Evolutionary conservation across 768 basidiomycete species (phyloP).

Genomic region (Myochromella boudieri): DNA sequence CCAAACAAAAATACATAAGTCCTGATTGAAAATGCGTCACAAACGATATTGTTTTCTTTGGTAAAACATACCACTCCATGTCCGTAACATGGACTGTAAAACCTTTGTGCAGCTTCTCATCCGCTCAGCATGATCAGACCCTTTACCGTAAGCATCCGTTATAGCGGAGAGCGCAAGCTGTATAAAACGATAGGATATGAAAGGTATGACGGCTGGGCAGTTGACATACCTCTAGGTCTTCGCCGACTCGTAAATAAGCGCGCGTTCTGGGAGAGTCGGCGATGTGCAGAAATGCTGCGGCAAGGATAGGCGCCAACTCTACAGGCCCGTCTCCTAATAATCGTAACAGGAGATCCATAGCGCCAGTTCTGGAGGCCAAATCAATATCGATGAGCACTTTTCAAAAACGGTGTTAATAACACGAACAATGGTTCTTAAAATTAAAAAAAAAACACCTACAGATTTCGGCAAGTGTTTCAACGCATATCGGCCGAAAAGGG

Average conservation of each 20-base stretch:
- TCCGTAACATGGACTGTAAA: constrained; percentile 80
- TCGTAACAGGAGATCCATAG: constrained; percentile 83
- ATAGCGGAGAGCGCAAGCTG: constrained; percentile 89
- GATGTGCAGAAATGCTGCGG: constrained; percentile 78
- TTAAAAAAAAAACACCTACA: constrained; percentile 47
- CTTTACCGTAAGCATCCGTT: constrained; percentile 91
- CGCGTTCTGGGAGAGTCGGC: constrained; percentile 85
- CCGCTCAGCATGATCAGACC: constrained; percentile 72
- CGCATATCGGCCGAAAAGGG: constrained; percentile 75
- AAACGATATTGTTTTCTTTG: neutral
- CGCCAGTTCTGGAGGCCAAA: constrained; percentile 76
- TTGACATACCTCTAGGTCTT: constrained; percentile 81
- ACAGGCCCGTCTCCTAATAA: constrained; percentile 87
- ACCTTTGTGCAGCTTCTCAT: constrained; percentile 78
- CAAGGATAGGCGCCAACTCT: constrained; percentile 77
- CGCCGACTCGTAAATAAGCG: constrained; percentile 72
- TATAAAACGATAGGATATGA: neutral
- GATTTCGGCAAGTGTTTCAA: constrained; percentile 90
- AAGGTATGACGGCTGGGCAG: neutral
- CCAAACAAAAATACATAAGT: constrained; percentile 90
- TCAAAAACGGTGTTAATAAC: constrained; percentile 5
- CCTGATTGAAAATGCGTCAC: constrained; percentile 40
- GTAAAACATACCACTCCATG: constrained; percentile 81
- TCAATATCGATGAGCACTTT: constrained; percentile 88
- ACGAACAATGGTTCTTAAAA: neutral